phyloP scores from a whole-genome alignment of 768 basidiomycete genomes.

The Amanita jacksonii region DNA sequence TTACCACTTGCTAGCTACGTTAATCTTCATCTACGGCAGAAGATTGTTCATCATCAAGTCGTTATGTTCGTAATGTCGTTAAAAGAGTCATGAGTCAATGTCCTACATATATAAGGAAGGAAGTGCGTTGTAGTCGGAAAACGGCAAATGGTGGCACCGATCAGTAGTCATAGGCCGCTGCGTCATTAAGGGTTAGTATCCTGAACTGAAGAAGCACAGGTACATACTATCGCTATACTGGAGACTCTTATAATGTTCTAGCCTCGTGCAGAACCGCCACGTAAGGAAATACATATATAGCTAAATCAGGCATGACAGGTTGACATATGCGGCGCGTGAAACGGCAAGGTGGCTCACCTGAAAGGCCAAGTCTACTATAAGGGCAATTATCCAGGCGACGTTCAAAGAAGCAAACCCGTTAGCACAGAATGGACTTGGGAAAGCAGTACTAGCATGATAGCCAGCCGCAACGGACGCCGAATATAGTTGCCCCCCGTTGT shows the following conservation, averaged over 20 bases:
- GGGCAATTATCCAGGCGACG: constrained; percentile 53
- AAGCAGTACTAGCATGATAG: constrained; percentile 28
- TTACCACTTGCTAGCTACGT: too few species aligned
- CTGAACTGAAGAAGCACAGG: constrained; percentile 13
- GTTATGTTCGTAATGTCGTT: constrained; percentile 25
- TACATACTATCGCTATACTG: constrained; percentile 52
- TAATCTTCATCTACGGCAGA: too few species aligned
- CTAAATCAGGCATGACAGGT: constrained; percentile 27
- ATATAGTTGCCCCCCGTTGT: constrained; percentile 61
- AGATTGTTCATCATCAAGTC: too few species aligned
- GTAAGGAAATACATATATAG: constrained; percentile 69
- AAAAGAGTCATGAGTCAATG: constrained; percentile 6
- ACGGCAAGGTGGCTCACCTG: constrained; percentile 36
- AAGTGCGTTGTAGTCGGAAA: not conserved
- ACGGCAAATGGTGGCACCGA: constrained; percentile 14
- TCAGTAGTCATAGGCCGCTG: constrained; percentile 47
- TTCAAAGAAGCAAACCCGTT: constrained; percentile 51
- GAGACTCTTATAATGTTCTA: constrained; percentile 59
- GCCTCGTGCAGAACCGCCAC: constrained; percentile 64
- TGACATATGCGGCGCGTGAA: constrained; percentile 14
- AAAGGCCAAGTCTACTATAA: constrained; percentile 56
- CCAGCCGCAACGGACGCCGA: constrained; percentile 32
- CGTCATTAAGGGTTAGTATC: constrained; percentile 17
- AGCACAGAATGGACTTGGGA: constrained; percentile 50
- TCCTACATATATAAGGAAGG: not conserved